Evolutionary conservation across 331 rosid genomes (phyloP), one percentile per base, ranked within the genome.

Genomic region (Spiraea crenata): DNA sequence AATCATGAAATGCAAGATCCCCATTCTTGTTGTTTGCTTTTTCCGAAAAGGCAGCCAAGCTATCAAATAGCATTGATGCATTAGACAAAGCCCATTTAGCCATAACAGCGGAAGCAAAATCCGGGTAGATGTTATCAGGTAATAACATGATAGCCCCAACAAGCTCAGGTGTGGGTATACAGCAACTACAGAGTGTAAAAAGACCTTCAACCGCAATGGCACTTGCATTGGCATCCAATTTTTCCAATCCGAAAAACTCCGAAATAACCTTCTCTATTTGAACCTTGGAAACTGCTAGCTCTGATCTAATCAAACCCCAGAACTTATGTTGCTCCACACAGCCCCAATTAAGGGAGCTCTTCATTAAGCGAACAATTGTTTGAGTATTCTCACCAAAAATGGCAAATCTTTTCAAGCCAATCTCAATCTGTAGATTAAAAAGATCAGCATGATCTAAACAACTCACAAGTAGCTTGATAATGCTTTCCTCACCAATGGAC

Each of bases 271-370:
- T 70, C 74, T 70, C 80, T 40, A 74, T 65, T 49, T 16, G 51
- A 75, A 74, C 68, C 40, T 65, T 57, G 37, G 80, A 74, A 70
- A 70, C 76, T 13, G 67, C 58, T 20, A 79, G 58, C 74, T 79
- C 83, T 17, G 77, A 74, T 77, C 70, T 74, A 55, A 79, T 69
- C 80, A 79, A 79, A 25, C 69, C 69, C 83, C 80, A 79, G 7
- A 79, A 52, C 62, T 74, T 79, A 57, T 59, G 79, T 59, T 79
- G 83, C 58, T 63, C 76, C 39, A 79, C 45, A 70, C 31, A 48
- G 34, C 50, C 74, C 83, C 83, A 79, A 48, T 65, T 57, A 15
- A 79, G 59, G 42, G 83, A 79, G 69, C 62, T 74, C 57, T 69
- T 71, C 42, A 79, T 67, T 49, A 79, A 19, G 60, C 57, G 75